Percentiles rank a stretch among this genome's conserved stretches.
These are phyloP conservation scores for Conringia planisiliqua DNA, from an alignment of 345 rosid genomes.

Conservation along the genomic window DNA sequence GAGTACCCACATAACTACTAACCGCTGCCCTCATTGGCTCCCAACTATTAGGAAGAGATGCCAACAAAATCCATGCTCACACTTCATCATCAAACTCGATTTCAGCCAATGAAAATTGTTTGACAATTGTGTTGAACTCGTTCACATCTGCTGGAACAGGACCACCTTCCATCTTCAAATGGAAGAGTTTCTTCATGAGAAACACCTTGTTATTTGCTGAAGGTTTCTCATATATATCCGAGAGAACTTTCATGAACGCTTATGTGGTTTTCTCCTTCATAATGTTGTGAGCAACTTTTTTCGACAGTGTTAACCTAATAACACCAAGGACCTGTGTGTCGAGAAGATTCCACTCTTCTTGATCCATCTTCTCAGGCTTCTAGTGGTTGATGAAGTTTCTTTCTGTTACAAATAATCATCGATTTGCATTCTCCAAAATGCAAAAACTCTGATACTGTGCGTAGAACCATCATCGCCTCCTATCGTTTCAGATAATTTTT, in stretches of 20 bases:
- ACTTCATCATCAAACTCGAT: too few species aligned
- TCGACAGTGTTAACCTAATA: background rate
- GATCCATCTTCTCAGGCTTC: too few species aligned
- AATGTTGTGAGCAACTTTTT: background rate
- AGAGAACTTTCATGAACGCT: background rate
- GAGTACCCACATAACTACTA: too few species aligned
- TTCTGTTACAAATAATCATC: too few species aligned
- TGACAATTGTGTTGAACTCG: background rate
- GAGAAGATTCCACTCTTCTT: background rate
- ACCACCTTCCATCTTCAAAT: background rate
- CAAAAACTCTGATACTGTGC: too few species aligned
- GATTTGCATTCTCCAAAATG: too few species aligned
- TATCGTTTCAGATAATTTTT: too few species aligned
- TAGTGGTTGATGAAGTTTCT: too few species aligned
- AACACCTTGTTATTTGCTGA: background rate
- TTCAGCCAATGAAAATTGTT: too few species aligned
- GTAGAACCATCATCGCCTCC: too few species aligned
- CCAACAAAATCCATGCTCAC: too few species aligned
- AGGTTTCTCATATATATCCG: background rate
- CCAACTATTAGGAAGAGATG: too few species aligned
- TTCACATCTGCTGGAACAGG: background rate
- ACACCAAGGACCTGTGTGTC: background rate
- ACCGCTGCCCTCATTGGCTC: background rate
- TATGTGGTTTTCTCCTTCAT: background rate
- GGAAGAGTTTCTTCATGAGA: background rate